These are phyloP conservation scores for Pilasporangium apinafurcum DNA, from an alignment of 352 stramenopile species.

Conservation along the genomic window DNA sequence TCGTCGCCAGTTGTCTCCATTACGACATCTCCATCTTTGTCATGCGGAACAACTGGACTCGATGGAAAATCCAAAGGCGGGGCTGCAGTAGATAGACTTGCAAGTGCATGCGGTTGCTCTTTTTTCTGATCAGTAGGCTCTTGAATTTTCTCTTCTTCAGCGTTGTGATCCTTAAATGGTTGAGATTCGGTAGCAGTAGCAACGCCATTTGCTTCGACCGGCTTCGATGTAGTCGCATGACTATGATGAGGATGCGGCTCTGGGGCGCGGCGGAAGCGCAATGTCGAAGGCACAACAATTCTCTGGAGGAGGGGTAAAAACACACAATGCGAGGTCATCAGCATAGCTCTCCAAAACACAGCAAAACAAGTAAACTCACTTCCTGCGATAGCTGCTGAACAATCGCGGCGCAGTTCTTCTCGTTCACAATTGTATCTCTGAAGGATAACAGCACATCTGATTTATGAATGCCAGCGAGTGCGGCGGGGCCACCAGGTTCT, in stretches of 20 bases:
- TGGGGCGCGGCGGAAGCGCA: constrained; percentile 65
- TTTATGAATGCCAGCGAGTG: constrained; percentile 73
- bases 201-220: not conserved
- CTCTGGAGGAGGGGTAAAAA: constrained; percentile 17
- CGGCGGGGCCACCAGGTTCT: constrained; percentile 51
- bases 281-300: constrained; percentile 54
- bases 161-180: constrained; percentile 3
- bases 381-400: constrained; percentile 75
- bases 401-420: constrained; percentile 70
- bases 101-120: not conserved
- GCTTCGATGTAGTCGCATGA: constrained; percentile 4
- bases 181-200: not conserved
- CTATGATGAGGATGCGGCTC: constrained; percentile 24
- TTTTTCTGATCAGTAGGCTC: constrained; percentile 1
- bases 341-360: not conserved
- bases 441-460: constrained; percentile 79
- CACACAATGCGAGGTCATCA: not conserved
- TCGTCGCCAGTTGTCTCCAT: constrained; percentile 21
- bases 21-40: constrained; percentile 63
- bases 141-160: not conserved
- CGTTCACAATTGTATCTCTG: constrained; percentile 60
- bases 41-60: too few species aligned
- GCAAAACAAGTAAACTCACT: constrained; percentile 24
- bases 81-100: not conserved
- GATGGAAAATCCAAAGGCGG: not conserved